Evolutionary conservation across 2,329 filamentous ascomycete genomes (phyloP).

Genomic region (Pseudogymnoascus verrucosus): DNA sequence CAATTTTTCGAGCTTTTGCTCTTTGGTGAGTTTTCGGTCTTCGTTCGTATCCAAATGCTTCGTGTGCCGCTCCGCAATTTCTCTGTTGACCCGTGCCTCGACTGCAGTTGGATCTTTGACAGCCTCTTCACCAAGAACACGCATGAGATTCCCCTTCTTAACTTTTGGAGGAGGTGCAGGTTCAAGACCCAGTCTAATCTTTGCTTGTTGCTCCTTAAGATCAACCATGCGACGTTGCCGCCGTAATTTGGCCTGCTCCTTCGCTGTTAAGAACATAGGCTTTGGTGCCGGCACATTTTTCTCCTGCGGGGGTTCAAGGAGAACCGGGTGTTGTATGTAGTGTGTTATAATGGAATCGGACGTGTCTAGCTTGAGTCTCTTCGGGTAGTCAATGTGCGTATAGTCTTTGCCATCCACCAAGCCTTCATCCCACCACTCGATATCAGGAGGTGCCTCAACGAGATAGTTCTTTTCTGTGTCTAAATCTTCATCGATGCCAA

Average conservation of each 20-base stretch:
- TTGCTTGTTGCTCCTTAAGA: slow-evolving; percentile 91
- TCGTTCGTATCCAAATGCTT: slow-evolving; percentile 74
- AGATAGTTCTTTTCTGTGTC: slow-evolving; percentile 85
- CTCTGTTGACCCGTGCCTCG: slow-evolving; percentile 84
- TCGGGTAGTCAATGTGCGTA: slow-evolving; percentile 55
- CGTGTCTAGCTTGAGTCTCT: slow-evolving; percentile 63
- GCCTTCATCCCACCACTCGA: slow-evolving; percentile 98
- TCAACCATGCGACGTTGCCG: slow-evolving; percentile 87
- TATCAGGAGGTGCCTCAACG: slow-evolving; percentile 71
- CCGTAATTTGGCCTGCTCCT: slow-evolving; percentile 85
- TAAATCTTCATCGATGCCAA: slow-evolving; percentile 86
- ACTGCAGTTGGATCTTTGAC: slow-evolving; percentile 97
- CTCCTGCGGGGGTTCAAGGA: slow-evolving; percentile 85
- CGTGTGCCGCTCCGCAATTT: slow-evolving; percentile 79
- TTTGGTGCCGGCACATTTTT: slow-evolving; percentile 71
- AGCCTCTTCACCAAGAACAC: slow-evolving; percentile 74
- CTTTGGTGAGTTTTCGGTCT: slow-evolving; percentile 79
- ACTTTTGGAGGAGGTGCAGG: slow-evolving; percentile 91
- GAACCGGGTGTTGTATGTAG: slow-evolving; percentile 88
- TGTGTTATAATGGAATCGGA: slow-evolving; percentile 82
- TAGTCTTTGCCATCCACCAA: slow-evolving; percentile 71
- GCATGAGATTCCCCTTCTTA: slow-evolving; percentile 96
- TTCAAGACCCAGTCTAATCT: slow-evolving; percentile 83
- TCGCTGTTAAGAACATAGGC: slow-evolving; percentile 83
- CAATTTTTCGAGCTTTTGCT: slow-evolving; percentile 79